These are phyloP conservation scores for Suillus plorans DNA, from an alignment of 768 basidiomycete genomes.

Conservation along the genomic window DNA sequence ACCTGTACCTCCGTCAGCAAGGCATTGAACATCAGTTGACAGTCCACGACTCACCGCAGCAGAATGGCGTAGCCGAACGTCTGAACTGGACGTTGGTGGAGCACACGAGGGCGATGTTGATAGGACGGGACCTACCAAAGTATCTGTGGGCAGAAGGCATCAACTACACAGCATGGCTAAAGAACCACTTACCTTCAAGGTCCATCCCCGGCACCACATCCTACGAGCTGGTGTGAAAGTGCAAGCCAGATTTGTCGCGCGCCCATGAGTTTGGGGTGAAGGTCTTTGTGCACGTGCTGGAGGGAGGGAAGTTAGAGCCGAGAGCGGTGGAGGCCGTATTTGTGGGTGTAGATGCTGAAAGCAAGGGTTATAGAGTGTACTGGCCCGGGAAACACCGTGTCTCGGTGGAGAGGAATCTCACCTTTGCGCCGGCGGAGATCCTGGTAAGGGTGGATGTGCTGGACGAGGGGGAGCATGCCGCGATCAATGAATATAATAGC, in stretches of 20 bases:
- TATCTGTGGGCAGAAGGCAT: no score
- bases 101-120: constrained; percentile 15
- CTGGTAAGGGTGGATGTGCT: background rate
- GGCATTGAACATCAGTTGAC: constrained; percentile 33
- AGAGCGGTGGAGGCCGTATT: constrained; percentile 12
- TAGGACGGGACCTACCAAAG: no score
- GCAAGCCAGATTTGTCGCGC: no score
- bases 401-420: constrained; percentile 32
- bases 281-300: no score
- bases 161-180: no score
- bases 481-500: no score
- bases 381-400: constrained; percentile 15
- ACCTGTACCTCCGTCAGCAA: constrained; percentile 11
- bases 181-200: no score
- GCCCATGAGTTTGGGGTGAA: no score
- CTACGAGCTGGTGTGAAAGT: no score
- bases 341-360: constrained; percentile 35
- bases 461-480: no score
- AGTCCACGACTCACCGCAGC: constrained; percentile 31
- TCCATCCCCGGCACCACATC: no score
- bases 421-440: background rate
- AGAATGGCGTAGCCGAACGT: constrained; percentile 33
- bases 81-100: constrained; percentile 28
- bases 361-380: constrained; percentile 34
- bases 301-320: no score